Base-by-base conservation (phyloP, 2,329 filamentous ascomycete genomes). In the Venturia carpophila region DNA sequence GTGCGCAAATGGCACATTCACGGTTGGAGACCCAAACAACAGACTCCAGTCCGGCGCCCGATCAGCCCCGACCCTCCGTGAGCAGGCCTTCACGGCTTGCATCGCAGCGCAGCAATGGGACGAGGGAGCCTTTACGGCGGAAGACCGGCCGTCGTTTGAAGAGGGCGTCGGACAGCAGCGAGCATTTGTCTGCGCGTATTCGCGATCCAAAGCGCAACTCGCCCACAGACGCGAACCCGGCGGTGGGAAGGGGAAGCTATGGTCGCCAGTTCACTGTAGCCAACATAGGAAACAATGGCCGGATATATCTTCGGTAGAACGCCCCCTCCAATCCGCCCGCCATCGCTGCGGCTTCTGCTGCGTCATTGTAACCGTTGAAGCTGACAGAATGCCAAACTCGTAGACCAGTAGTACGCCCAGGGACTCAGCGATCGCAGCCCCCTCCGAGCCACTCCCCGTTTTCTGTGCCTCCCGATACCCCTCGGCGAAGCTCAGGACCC, bases 211-310 rank as follows among this genome's bases (percentile, higher is more conserved):
- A 45, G 37, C 60, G 37, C 39, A 61, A 61, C 17, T 61, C 37
- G 11, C 60, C 60, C 37, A 27, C 37, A 42, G 60, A 58, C 10
- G 49, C 34, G 5, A 5, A 19, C 52, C 15, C 52, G 37, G 30
- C 41, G 30, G 58, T 24, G 17, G 49, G 47, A 13, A 64, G 42
- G 27, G 63, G 45, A 6, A 64, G 63, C 27, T 39, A 43, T 45
- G 74, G 75, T 30, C 72, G 76, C 65, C 75, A 77, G 65, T 80
- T 80, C 70, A 79, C 78, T 3, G 79, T 80, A 37, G 76, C 75
- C 39, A 80, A 80, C 69, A 76, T 81, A 62, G 74, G 73, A 21
- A 75, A 78, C 69, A 75, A 78, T 71, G 79, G 79, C 67, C 76
- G 77, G 64, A 75, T 81, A 64, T 80, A 80, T 69, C 73, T 80